Evolutionary conservation across 2,329 filamentous ascomycete genomes (phyloP).

Genomic region (Chaetomium strumarium): DNA sequence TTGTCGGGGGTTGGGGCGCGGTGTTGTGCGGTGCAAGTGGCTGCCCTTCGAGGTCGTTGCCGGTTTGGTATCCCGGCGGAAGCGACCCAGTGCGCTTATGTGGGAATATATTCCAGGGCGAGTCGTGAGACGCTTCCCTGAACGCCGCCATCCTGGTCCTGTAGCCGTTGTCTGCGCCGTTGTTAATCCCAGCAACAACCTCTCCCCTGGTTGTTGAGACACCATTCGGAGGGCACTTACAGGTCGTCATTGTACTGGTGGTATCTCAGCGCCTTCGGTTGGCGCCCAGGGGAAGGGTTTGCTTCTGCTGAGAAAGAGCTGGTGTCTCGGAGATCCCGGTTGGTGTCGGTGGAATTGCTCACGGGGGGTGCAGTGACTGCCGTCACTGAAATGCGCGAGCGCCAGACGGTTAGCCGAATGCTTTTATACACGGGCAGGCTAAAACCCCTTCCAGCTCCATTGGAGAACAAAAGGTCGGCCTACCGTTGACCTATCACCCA

Average conservation of each 20-base stretch:
- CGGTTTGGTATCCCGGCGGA: slow-evolving; percentile 35
- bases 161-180: slow-evolving; percentile 39
- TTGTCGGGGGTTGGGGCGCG: neutral
- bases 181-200: neutral
- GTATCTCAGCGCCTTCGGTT: neutral
- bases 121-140: slow-evolving; percentile 36
- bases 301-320: neutral
- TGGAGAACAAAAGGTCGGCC: no score
- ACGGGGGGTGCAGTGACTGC: no score
- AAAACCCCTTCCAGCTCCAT: no score
- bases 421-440: no score
- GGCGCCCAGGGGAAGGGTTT: neutral
- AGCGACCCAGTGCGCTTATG: slow-evolving; percentile 31
- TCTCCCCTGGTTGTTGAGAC: neutral
- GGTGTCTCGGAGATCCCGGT: no score
- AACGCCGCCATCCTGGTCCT: slow-evolving; percentile 41
- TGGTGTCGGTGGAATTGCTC: no score
- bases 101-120: slow-evolving; percentile 41
- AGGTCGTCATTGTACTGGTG: neutral
- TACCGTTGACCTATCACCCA: no score
- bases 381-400: no score
- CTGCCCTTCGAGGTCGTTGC: slow-evolving; percentile 21
- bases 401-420: no score
- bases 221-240: neutral
- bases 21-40: slow-evolving; percentile 10